Evolutionary conservation across 2,329 filamentous ascomycete species (phyloP), one percentile per base, ranked within the genome.

Genomic region (Calonectria montana): DNA sequence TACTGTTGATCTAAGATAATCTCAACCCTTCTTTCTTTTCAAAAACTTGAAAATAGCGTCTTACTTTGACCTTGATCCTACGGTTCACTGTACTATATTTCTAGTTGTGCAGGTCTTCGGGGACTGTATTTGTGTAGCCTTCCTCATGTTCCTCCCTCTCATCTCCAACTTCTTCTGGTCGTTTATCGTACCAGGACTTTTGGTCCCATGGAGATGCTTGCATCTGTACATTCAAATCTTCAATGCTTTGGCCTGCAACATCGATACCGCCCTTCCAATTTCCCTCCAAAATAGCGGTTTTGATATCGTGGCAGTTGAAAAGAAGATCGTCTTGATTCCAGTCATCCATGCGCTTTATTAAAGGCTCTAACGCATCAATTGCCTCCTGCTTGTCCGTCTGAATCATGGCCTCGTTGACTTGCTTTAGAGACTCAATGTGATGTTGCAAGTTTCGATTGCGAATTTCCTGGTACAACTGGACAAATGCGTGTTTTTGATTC

Each of bases 301-400:
- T 47, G n/a, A 65, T 27, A 15, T 65, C 62, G 6, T 50, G 31
- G 31, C 62, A 65, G 47, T 25, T 18, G 8, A 65, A 65, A 10
- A 65, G 21, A 10, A 65, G 43, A 10, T 50, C 45, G 16, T 65
- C 62, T 13, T 53, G 62, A 31, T 65, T 65, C 62, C 62, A 65
- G 2, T 65, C 62, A 16, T 65, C 62, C 45, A 50, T n/a, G 2
- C 23, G 43, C 9, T 41, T 18, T 10, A 65, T 53, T 16, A 65
- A 41, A 6, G 62, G 62, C 31, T 47, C 45, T 5, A 65, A n/a
- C 18, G 12, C 43, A 2, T 21, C 3, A 18, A 50, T 10, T 7
- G 45, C 62, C 10, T 23, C 43, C 1, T 8, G 21, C 18, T 50
- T 41, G 7, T 53, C 31, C 31, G 9, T 23, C 10, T 65, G 21